Percentiles rank a stretch among this genome's conserved stretches.
Evolutionary conservation across 2,329 filamentous ascomycete genomes (phyloP).

Genomic region (Cladophialophora exuberans): DNA sequence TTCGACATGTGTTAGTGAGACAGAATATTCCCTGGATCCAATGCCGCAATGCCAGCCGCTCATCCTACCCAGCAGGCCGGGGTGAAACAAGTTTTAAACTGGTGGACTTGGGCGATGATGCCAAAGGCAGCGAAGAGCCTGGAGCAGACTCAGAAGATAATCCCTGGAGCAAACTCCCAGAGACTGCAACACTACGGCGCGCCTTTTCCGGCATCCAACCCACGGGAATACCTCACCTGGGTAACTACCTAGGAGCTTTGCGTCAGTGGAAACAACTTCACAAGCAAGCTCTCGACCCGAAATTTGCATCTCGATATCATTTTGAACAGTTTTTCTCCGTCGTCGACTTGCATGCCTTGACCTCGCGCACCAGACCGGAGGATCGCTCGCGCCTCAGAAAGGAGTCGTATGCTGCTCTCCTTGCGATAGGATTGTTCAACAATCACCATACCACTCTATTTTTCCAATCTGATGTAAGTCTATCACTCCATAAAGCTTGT

Average conservation of each 20-base stretch:
- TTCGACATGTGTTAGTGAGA: constrained; percentile 5
- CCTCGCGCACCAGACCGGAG: constrained; percentile 63
- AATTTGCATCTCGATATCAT: constrained; percentile 4
- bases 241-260: constrained; percentile 92
- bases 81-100: background rate
- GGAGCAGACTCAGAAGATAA: background rate
- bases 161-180: constrained; percentile 4
- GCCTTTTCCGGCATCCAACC: constrained; percentile 97
- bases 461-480: constrained; percentile 72
- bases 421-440: constrained; percentile 83
- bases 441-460: constrained; percentile 73
- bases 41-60: constrained; percentile 10
- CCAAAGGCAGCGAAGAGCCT: background rate
- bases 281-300: constrained; percentile 61
- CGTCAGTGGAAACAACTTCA: constrained; percentile 85
- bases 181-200: constrained; percentile 44
- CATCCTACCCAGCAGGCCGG: background rate
- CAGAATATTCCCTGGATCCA: background rate
- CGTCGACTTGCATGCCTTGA: constrained; percentile 93
- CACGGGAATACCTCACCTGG: constrained; percentile 89
- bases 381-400: constrained; percentile 67
- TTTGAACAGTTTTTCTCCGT: constrained; percentile 74
- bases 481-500: constrained; percentile 8
- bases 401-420: constrained; percentile 75
- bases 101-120: background rate